Percentiles rank a stretch among this genome's conserved stretches.
phyloP scores from a whole-genome alignment of 768 basidiomycete species.

The Hypsizygus marmoreus region DNA sequence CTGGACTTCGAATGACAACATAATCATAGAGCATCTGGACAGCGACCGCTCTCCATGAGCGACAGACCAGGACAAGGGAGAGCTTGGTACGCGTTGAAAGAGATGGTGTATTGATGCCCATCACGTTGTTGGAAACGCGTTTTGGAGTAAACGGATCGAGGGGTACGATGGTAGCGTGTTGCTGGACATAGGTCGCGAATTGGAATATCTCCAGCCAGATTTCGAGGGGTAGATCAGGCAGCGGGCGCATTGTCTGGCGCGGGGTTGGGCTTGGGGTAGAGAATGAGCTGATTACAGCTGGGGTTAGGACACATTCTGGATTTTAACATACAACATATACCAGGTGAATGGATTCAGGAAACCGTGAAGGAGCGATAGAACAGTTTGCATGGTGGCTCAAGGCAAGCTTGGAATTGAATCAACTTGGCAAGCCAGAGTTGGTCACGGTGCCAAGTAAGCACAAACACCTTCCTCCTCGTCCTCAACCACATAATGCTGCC shows the following conservation, averaged over 20 bases:
- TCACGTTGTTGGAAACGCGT: slow-evolving; percentile 42
- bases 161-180: slow-evolving; percentile 42
- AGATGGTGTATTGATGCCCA: slow-evolving; percentile 48
- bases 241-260: slow-evolving; percentile 18
- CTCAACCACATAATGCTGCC: slow-evolving; percentile 25
- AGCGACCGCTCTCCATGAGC: slow-evolving; percentile 45
- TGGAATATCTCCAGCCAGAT: slow-evolving; percentile 60
- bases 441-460: slow-evolving; percentile 24
- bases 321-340: slow-evolving; percentile 21
- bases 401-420: slow-evolving; percentile 2
- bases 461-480: slow-evolving; percentile 25
- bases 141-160: slow-evolving; percentile 47
- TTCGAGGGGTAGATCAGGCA: slow-evolving; percentile 46
- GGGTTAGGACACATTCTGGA: slow-evolving; percentile 14
- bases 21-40: slow-evolving; percentile 47
- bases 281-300: slow-evolving; percentile 25
- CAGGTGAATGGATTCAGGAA: slow-evolving; percentile 31
- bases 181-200: slow-evolving; percentile 52
- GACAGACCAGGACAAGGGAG: slow-evolving; percentile 48
- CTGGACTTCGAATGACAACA: slow-evolving; percentile 46
- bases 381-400: slow-evolving; percentile 27
- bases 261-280: slow-evolving; percentile 6
- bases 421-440: too few species aligned
- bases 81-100: slow-evolving; percentile 52
- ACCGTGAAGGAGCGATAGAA: slow-evolving; percentile 20